These are phyloP conservation scores for Zizania latifolia DNA, from an alignment of 176 grass and related monocot genomes.

Conservation along the genomic window DNA sequence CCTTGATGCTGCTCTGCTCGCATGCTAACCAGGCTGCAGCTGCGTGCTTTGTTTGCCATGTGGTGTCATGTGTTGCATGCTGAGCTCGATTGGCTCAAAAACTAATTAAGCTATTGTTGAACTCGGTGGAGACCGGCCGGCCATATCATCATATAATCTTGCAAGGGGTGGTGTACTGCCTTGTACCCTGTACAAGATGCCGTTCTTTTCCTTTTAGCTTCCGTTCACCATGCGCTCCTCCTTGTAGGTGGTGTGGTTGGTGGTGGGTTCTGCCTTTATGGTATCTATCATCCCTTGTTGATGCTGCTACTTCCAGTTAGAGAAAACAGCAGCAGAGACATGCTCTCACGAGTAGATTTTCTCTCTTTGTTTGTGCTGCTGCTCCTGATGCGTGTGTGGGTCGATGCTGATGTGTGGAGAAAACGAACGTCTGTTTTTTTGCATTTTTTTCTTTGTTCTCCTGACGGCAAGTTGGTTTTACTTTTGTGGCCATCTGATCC, in stretches of 20 bases:
- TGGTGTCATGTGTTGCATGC: conserved; percentile 36
- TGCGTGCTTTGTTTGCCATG: conserved; percentile 32
- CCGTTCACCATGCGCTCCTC: conserved; percentile 16
- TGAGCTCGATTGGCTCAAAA: neutral
- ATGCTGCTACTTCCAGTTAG: neutral
- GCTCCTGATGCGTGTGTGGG: neutral
- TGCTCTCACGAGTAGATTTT: neutral
- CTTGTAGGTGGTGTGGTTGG: conserved; percentile 29
- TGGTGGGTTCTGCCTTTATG: conserved; percentile 37
- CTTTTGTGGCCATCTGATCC: neutral
- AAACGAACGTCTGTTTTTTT: neutral
- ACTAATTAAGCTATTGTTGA: conserved; percentile 8
- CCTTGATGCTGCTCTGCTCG: conserved; percentile 17
- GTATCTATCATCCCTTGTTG: neutral
- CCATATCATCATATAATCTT: neutral
- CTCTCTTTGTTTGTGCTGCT: neutral
- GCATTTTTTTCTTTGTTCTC: neutral
- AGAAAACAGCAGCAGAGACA: neutral
- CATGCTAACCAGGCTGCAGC: conserved; percentile 31
- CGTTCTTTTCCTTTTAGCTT: conserved; percentile 8
- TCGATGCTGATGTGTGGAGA: neutral
- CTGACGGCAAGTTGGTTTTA: neutral
- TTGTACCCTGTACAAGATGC: conserved; percentile 32
- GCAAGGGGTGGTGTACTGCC: neutral
- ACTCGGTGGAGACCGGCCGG: neutral